phyloP scores from a whole-genome alignment of 352 stramenopile species.

The Pythium sp. region DNA sequence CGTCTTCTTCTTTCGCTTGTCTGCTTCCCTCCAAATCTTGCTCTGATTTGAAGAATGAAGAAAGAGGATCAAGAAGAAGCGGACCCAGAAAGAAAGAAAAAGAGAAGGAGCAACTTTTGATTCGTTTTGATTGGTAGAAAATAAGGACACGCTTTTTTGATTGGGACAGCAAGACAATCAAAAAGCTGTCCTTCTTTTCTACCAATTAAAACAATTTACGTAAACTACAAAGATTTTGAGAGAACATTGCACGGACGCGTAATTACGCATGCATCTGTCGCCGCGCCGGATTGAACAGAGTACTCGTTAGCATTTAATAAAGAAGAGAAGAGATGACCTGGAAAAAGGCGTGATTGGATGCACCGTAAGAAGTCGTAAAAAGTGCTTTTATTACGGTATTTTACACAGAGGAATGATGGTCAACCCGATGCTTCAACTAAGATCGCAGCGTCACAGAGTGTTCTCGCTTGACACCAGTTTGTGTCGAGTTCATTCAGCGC shows the following conservation, averaged over 20 bases:
- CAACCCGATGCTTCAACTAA: background rate
- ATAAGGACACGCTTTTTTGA: background rate
- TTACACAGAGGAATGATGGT: constrained; percentile 3
- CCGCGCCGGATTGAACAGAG: background rate
- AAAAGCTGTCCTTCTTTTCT: background rate
- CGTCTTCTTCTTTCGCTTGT: constrained; percentile 4
- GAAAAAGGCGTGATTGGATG: background rate
- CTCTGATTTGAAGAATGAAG: constrained; percentile 11
- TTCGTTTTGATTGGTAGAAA: background rate
- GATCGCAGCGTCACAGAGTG: background rate
- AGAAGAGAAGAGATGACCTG: background rate
- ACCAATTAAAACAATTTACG: no score
- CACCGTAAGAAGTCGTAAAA: constrained; percentile 5
- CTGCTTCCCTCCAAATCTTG: constrained; percentile 11
- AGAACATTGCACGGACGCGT: background rate
- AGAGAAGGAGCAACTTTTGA: background rate
- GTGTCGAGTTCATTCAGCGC: background rate
- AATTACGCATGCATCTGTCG: background rate
- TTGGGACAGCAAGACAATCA: background rate
- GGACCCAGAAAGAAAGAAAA: constrained; percentile 8
- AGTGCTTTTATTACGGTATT: background rate
- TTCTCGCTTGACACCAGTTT: no score
- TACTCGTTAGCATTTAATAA: background rate
- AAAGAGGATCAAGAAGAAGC: background rate
- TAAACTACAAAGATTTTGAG: background rate